These are phyloP conservation scores for Tagetes patula DNA, from an alignment of 129 eudicot species.

Conservation along the genomic window DNA sequence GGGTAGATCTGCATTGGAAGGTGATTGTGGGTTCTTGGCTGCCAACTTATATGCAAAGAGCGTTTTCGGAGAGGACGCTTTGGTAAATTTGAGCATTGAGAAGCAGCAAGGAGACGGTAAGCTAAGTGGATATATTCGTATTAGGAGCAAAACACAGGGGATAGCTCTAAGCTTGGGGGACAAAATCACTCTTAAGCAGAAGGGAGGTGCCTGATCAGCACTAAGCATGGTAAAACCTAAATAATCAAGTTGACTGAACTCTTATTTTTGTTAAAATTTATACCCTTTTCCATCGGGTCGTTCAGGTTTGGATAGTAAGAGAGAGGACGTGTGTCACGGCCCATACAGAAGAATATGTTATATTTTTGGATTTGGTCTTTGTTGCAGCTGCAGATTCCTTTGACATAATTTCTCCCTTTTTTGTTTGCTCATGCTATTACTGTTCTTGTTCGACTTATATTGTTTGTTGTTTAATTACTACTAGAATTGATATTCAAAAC, in stretches of 20 bases:
- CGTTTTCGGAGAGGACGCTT: conserved; percentile 97
- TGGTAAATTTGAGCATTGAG: conserved; percentile 90
- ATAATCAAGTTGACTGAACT: neutral
- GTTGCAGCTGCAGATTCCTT: neutral
- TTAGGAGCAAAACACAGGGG: conserved; percentile 98
- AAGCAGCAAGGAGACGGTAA: conserved; percentile 86
- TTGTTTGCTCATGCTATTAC: neutral
- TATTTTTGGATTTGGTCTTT: conserved; percentile 7
- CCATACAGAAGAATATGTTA: conserved; percentile 12
- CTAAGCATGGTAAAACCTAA: conserved; percentile 12
- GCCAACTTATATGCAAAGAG: conserved; percentile 96
- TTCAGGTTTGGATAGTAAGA: conserved; percentile 13
- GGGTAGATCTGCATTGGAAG: conserved; percentile 87
- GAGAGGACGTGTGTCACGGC: neutral
- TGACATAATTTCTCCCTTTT: neutral
- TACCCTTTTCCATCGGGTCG: neutral
- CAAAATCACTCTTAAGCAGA: conserved; percentile 96
- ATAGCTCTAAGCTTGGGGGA: conserved; percentile 96
- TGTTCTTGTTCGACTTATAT: conserved; percentile 1
- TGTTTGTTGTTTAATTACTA: neutral
- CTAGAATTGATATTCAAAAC: neutral
- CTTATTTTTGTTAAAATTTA: neutral
- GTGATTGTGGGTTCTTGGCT: conserved; percentile 91
- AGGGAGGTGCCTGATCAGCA: conserved; percentile 69
- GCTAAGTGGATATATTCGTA: conserved; percentile 90